Evolutionary conservation across 345 rosid species (phyloP), one percentile per base, ranked within the genome.

Genomic region (Turritis glabra): DNA sequence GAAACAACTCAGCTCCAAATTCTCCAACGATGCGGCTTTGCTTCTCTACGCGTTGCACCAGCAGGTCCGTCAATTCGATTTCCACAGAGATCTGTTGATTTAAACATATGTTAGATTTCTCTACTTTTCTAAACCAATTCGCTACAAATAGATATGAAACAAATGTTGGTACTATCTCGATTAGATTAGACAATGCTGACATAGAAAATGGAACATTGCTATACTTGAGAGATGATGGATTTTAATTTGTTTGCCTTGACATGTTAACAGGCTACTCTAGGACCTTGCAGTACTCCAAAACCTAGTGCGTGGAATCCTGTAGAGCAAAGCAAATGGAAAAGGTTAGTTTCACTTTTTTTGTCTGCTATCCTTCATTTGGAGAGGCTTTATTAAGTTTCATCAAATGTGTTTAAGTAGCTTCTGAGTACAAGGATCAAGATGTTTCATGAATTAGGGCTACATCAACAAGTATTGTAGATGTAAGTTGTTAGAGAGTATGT

Each of bases 271-370:
- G 97, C 97, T 67, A 86, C 86, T 14, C 38, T 83, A 62, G 98
- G 98, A 69, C 90, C 97, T 70, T 94, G 97, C 78, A 88, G 80
- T 57, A 63, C 73, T 27, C 84, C 92, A 5, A 94, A 91, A 82
- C 98, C 98, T 12, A 87, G 96, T 77, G 81, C 85, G 10, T 91
- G 98, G 98, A 91, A 84, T 55, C 96, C 89, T 12, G 89, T 89
- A 0, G 97, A 91, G 72, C 93, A 82, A 81, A 84, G 86, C 83
- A 94, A 94, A 78, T 94, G 98, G 98, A 84, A 88, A 80, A 91
- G 98, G 98, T 94, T 61, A 35, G 85, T 13, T 46, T 46, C 32
- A 14, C n/a, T 38, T 60, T 0, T 32, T 44, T 26, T 1, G 25
- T 26, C 47, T 30, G 15, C 26, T 17, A 21, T 73, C 30, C 3